Evolutionary conservation across 2,329 filamentous ascomycete genomes (phyloP).

Genomic region (Phoma sp.): DNA sequence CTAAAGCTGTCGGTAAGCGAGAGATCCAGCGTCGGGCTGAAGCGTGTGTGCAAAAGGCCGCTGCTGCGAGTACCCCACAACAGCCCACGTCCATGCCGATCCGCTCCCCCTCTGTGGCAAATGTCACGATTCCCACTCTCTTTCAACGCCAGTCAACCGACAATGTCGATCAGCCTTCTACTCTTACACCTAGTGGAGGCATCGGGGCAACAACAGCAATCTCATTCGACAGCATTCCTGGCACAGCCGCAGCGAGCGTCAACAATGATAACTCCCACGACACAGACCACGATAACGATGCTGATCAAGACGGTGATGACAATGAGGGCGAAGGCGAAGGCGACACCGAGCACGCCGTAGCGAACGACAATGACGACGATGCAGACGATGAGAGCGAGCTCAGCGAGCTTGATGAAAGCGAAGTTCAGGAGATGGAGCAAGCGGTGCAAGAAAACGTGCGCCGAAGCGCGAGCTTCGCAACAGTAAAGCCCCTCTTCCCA

Average conservation of each 20-base stretch:
- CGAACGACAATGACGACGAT: conserved; percentile 56
- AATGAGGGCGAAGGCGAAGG: conserved; percentile 47
- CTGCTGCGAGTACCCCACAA: conserved; percentile 36
- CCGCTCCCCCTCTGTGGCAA: conserved; percentile 36
- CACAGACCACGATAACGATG: neutral
- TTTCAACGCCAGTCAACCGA: conserved; percentile 28
- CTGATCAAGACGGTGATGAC: neutral
- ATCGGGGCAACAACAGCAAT: conserved; percentile 19
- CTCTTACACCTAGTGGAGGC: conserved; percentile 3
- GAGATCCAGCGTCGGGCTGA: conserved; percentile 66
- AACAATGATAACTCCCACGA: conserved; percentile 38
- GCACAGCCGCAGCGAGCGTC: conserved; percentile 52
- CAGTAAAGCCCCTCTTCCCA: conserved; percentile 34
- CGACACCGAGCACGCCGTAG: conserved; percentile 56
- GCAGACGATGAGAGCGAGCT: conserved; percentile 62
- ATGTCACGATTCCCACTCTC: conserved; percentile 25
- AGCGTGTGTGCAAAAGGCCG: conserved; percentile 55
- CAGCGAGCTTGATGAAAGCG: conserved; percentile 57
- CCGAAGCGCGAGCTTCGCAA: conserved; percentile 23
- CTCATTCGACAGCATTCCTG: conserved; percentile 41
- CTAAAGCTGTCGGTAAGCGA: conserved; percentile 64
- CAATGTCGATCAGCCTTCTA: conserved; percentile 16
- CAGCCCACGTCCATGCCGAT: conserved; percentile 41
- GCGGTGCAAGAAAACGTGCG: conserved; percentile 21
- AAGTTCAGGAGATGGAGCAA: conserved; percentile 44